Base-by-base conservation (phyloP, 306 rosid genomes). In the Acacia melanoxylon region DNA sequence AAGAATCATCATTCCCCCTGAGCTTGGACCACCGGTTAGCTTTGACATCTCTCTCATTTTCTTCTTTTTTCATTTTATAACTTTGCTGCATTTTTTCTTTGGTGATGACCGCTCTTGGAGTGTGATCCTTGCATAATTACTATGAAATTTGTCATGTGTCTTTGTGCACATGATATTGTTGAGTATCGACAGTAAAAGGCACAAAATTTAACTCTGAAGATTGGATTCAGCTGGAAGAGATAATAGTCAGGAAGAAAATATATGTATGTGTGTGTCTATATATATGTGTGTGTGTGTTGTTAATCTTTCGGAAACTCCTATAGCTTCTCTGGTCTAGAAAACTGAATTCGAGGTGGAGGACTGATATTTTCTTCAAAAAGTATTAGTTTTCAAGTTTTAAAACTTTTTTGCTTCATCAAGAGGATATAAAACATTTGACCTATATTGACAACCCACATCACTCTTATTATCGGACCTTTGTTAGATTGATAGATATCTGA, bases 11-110 rank as follows among this genome's bases (percentile, higher is more conserved):
- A 92, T 95, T 77, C 98, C 98, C 46, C 99, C 98, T 11, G 98
- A 95, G 73, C 98, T 95, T 65, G 98, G 98, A 86, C 99, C 99
- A 12, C 99, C 99, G 52, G 99, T 95, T 62, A 88, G 95, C 84
- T 79, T 79, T 68, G 8, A 61, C 74, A 72, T 83, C 78, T 83
- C 75, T 80, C 77, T 80, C 19, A 29, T 78, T 82, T 71, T 51
- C 77, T 75, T 75, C 61, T 25, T 19, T 54, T 49, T 72, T 54
- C 44, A 42, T 73, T 35, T 49, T 37, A 3, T 37, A n/a, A 61
- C 33, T 27, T 25, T 58, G 29, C 29, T 61, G 61, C 11, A 6
- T 63, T 37, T 40, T 66, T 72, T 31, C 20, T 76, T 70, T 78
- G 71, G 59, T 42, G 49, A 78, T 75, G 54, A 67, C 80, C 51